Base-by-base conservation (phyloP, 2,329 filamentous ascomycete genomes). In the Pseudophaeomoniella oleicola region DNA sequence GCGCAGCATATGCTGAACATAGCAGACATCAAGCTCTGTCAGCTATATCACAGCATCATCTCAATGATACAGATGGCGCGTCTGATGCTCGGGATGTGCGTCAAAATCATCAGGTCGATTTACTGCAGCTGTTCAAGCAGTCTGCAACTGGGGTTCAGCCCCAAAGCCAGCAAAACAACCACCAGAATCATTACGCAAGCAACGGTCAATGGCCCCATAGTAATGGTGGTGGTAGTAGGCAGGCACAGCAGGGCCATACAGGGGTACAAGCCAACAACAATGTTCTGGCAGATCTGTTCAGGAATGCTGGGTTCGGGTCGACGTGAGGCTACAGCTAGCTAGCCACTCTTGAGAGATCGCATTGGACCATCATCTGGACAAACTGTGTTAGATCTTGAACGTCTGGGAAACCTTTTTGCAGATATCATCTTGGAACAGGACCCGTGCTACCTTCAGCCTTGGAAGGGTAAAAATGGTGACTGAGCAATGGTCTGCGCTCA, bases 1-100 rank as follows among this genome's bases (percentile, higher is more conserved):
- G 70, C 43, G 72, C 72, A 3, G 54, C 59, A 16, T 61, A 63
- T 49, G 71, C 69, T 1, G 63, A 64, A 16, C 50, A 60, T 34
- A 71, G 65, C 44, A 53, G 66, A 39, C 63, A 61, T 36, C 50
- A 60, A 14, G 61, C 59, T 5, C 39, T 34, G 19, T 33, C 34
- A 37, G 13, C 40, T 3, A n/a, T 34, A 10, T 33, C 35, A 39
- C 43, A 47, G 30, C 18, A 39, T 11, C 19, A 36, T 16, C 34
- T 30, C 12, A 19, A 39, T 13, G 31, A 34, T 32, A 16, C 9
- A 9, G 22, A 27, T 27, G 22, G 22, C 14, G 9, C 10, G 16
- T 13, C 32, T 4, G 16, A 34, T 13, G 11, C 16, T 13, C 32
- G n/a, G 14, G 17, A 9, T 4, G 9, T 34, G 14, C 14, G 14